Conservation (phyloP, 768 basidiomycete genomes). For the Rhodotorula kratochvilovae region DNA sequence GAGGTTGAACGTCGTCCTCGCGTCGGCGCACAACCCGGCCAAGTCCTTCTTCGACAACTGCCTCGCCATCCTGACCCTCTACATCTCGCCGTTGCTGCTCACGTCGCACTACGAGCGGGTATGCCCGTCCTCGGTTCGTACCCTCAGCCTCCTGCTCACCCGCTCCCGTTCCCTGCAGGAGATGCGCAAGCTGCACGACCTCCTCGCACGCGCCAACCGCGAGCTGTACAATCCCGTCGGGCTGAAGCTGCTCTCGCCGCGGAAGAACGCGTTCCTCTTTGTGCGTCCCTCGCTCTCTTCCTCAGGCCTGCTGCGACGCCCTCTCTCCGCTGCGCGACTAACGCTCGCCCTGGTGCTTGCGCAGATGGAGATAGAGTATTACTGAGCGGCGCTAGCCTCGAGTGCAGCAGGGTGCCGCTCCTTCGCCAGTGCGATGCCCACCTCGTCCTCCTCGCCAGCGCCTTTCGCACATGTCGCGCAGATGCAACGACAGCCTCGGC, state of each 20-base stretch:
- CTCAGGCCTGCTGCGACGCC: not conserved
- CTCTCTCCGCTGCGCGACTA: too few species aligned
- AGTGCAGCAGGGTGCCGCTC: not conserved
- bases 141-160: not conserved
- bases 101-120: constrained; percentile 80
- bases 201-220: constrained; percentile 66
- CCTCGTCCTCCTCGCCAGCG: too few species aligned
- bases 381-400: constrained; percentile 1
- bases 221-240: constrained; percentile 78
- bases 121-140: not conserved
- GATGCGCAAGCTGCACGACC: constrained; percentile 61
- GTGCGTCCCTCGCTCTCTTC: constrained; percentile 55
- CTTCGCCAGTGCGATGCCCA: too few species aligned
- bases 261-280: constrained; percentile 79
- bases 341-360: too few species aligned
- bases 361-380: constrained; percentile 39
- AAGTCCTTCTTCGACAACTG: constrained; percentile 72
- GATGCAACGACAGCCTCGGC: too few species aligned
- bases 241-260: constrained; percentile 79
- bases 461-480: too few species aligned
- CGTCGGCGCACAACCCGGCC: constrained; percentile 74
- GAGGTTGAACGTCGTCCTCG: constrained; percentile 80
- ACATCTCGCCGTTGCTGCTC: constrained; percentile 66
- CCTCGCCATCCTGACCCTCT: constrained; percentile 71
- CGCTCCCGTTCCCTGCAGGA: constrained; percentile 55